Evolutionary conservation across 768 basidiomycete species (phyloP).

Genomic region (Rhodotorula paludigena): DNA sequence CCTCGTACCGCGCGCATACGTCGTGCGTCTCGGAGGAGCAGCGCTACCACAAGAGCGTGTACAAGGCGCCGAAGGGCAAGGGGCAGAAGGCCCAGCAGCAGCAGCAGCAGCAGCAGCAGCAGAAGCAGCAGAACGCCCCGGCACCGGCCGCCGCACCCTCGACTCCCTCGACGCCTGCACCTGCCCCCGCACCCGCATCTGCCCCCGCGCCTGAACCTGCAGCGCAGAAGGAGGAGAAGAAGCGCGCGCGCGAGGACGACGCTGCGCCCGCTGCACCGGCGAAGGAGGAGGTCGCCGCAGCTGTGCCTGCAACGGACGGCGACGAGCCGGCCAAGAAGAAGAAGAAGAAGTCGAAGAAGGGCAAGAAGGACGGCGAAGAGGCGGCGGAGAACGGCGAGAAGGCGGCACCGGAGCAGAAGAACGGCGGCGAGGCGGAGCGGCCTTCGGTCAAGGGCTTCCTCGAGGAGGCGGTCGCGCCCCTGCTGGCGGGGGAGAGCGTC

Average conservation of each 20-base stretch:
- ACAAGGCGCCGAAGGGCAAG: constrained; percentile 36
- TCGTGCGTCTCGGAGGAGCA: constrained; percentile 35
- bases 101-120: constrained; percentile 8
- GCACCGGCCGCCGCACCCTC: too few relatives aligned
- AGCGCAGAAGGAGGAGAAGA: constrained; percentile 7
- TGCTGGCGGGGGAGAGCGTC: constrained; percentile 9
- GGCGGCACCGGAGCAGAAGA: not conserved
- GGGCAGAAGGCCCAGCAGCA: constrained; percentile 21
- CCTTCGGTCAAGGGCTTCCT: constrained; percentile 21
- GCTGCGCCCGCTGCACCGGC: not conserved
- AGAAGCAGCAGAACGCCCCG: too few relatives aligned
- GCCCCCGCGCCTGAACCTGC: not conserved
- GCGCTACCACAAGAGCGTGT: constrained; percentile 34
- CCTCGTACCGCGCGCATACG: constrained; percentile 33
- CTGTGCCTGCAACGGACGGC: not conserved
- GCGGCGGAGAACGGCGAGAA: not conserved
- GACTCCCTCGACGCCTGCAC: not conserved
- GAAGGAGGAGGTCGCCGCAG: not conserved
- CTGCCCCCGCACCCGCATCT: constrained; percentile 1
- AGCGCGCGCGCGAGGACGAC: constrained; percentile 18
- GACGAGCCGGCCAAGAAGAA: constrained; percentile 24
- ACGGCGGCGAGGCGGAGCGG: too few relatives aligned
- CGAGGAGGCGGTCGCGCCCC: constrained; percentile 2
- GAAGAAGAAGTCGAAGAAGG: constrained; percentile 15
- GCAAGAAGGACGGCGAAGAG: constrained; percentile 5